phyloP scores from a whole-genome alignment of 768 basidiomycete genomes.

The Gautieria morchelliformis region DNA sequence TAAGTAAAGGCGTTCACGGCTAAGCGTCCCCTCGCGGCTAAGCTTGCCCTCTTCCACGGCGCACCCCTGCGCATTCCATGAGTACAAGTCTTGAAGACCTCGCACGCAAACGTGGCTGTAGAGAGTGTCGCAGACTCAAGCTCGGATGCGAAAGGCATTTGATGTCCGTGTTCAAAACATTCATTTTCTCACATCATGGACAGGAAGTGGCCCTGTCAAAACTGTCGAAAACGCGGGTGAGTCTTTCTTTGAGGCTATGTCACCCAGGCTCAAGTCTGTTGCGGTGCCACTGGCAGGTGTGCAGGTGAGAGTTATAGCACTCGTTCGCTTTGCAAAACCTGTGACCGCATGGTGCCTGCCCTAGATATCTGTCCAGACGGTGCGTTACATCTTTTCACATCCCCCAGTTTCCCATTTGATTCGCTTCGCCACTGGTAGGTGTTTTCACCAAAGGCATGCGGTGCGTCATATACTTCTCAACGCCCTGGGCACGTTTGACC shows the following conservation, averaged over 20 bases:
- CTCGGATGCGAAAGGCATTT: constrained; percentile 6
- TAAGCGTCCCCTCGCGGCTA: no score
- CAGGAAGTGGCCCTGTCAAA: constrained; percentile 10
- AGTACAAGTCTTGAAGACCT: not conserved
- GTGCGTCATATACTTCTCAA: not conserved
- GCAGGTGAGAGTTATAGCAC: not conserved
- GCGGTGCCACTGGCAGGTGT: not conserved
- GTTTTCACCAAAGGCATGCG: constrained; percentile 9
- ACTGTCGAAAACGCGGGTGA: constrained; percentile 10
- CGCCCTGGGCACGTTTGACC: not conserved
- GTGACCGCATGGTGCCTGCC: not conserved
- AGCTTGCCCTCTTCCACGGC: not conserved
- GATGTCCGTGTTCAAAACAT: not conserved
- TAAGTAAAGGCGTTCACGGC: no score
- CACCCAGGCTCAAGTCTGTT: not conserved
- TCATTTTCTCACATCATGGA: not conserved
- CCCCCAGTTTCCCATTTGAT: not conserved
- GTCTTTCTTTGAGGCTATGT: not conserved
- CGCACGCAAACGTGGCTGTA: constrained; percentile 8
- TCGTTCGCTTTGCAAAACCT: not conserved
- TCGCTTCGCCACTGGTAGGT: not conserved
- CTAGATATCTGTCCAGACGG: constrained; percentile 8
- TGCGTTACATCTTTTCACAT: not conserved
- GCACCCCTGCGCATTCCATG: not conserved
- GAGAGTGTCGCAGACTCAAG: constrained; percentile 8